Evolutionary conservation across 139 green algal species (phyloP).

Genomic region (Tetratostichococcus sp.): DNA sequence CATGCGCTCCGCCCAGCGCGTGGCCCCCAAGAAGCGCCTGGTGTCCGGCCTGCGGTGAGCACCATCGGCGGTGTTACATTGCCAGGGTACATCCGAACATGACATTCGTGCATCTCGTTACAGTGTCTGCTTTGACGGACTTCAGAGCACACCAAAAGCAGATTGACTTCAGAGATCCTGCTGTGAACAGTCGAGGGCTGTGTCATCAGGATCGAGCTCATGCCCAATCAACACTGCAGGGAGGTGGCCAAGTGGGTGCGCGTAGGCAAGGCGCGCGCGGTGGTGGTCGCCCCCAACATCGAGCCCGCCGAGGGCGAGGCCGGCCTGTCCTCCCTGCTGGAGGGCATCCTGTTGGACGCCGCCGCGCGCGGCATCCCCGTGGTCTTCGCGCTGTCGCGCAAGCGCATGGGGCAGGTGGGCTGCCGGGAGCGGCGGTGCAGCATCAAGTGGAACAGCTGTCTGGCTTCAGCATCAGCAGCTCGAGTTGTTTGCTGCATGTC

Average conservation of each 20-base stretch:
- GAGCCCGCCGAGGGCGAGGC: constrained; percentile 48
- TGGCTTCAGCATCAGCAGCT: too few relatives aligned
- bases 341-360: constrained; percentile 50
- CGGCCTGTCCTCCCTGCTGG: constrained; percentile 51
- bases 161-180: too few relatives aligned
- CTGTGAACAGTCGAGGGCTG: too few relatives aligned
- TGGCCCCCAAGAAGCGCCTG: constrained; percentile 40
- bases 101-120: too few relatives aligned
- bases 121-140: too few relatives aligned
- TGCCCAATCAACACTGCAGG: constrained; percentile 1
- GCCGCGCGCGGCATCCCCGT: constrained; percentile 33
- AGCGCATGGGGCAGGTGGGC: constrained; percentile 61
- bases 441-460: too few relatives aligned
- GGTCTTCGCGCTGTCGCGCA: constrained; percentile 74
- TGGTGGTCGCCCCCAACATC: constrained; percentile 80
- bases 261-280: constrained; percentile 22
- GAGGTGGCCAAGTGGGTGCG: constrained; percentile 74
- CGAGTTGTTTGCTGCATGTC: too few relatives aligned
- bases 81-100: too few relatives aligned
- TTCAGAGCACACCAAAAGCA: too few relatives aligned
- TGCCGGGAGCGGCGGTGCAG: neutral
- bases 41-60: constrained; percentile 38
- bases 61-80: neutral
- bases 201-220: too few relatives aligned
- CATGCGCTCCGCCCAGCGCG: constrained; percentile 21